Conservation (phyloP, 192 early-diverging fungal species). For the Powellomyces hirtus region DNA sequence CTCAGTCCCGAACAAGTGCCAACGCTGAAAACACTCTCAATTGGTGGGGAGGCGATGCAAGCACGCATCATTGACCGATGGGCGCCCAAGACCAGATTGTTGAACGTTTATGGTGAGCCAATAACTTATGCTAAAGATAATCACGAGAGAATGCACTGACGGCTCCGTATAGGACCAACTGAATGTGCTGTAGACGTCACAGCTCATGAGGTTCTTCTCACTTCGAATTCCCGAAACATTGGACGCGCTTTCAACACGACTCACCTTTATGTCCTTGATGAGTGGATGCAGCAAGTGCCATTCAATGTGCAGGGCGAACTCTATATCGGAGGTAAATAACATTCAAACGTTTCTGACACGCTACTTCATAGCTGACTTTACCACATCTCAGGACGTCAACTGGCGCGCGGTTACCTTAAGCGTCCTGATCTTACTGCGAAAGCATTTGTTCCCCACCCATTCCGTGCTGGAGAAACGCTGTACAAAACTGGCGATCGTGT, state of each 20-base stretch:
- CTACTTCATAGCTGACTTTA: no score
- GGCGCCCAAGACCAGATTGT: neutral
- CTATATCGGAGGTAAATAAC: slow-evolving; percentile 44
- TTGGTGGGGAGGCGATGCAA: slow-evolving; percentile 6
- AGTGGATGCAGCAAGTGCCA: slow-evolving; percentile 28
- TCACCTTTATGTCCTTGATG: slow-evolving; percentile 10
- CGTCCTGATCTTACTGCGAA: slow-evolving; percentile 22
- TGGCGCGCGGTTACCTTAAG: slow-evolving; percentile 30
- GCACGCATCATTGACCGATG: slow-evolving; percentile 3
- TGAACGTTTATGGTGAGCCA: neutral
- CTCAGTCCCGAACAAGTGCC: neutral
- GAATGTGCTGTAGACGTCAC: no score
- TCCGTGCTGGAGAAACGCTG: neutral
- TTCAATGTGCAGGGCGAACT: slow-evolving; percentile 42
- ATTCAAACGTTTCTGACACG: no score
- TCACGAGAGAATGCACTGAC: no score
- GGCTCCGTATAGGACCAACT: no score
- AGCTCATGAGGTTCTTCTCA: slow-evolving; percentile 9
- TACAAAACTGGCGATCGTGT: slow-evolving; percentile 26
- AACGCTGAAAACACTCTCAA: neutral
- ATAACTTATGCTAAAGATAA: no score
- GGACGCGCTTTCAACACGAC: slow-evolving; percentile 25
- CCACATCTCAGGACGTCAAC: no score
- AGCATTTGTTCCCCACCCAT: slow-evolving; percentile 17
- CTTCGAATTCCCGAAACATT: slow-evolving; percentile 36